Base-by-base conservation (phyloP, 2,329 filamentous ascomycete species). In the Apiospora arundinis region DNA sequence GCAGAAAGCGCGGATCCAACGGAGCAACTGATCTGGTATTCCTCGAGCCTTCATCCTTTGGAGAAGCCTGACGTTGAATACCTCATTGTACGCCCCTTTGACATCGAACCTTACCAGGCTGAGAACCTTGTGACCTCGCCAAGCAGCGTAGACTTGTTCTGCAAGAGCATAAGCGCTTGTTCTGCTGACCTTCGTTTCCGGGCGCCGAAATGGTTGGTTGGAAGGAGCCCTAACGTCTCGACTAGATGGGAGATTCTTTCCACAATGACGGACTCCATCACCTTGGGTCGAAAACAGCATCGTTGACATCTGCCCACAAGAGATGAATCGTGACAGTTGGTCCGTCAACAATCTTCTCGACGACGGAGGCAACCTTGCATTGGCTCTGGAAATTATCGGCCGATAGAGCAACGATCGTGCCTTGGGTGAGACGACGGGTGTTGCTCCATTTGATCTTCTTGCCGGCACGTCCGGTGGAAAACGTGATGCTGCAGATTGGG, bases 311-410 rank as follows among this genome's bases (percentile, higher is more conserved):
- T 0, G 89, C 88, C 83, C 94, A 95, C 77, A 92, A 92, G 0
- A 97, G 83, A 74, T 97, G 94, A 21, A 97, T 87, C 45, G 91
- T 87, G 0, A 93, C 92, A 0, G 92, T 91, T 60, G 90, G 88
- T 42, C 89, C 85, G 49, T 92, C 86, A 4, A 94, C 79, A 0
- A 90, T 89, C 16, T 93, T 87, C 21, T 92, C 92, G 6, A 92
- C 93, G 28, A 98, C 87, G 2, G 90, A 85, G 0, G 92, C 95
- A 4, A 96, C 84, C 52, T 92, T 88, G 74, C 93, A 95, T 45
- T 89, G 85, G 0, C 80, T 88, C 40, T 83, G 77, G 76, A 97
- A 97, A 8, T 83, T 84, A 76, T 97, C 92, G n/a, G n/a, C n/a
- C n/a, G 86, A 87, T 0, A 92, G 71, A 0, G 84, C 89, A 0